Conservation (phyloP, 208 protist species). For the Blechomonas ayalai region DNA sequence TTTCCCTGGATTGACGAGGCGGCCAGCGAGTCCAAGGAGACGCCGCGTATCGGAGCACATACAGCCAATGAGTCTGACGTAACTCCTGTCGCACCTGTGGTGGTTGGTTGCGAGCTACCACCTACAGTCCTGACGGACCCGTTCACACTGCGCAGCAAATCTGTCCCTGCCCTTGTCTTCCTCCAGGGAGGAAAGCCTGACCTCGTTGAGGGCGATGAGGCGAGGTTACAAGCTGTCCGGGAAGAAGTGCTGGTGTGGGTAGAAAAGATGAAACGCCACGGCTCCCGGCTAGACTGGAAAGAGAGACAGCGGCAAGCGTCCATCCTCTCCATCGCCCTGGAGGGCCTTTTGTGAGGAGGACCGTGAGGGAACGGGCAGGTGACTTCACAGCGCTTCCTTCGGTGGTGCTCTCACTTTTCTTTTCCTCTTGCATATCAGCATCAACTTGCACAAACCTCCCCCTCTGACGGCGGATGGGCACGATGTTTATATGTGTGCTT, state of each 20-base stretch:
- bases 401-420: not conserved
- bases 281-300: slow-evolving; percentile 18
- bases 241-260: slow-evolving; percentile 47
- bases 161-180: slow-evolving; percentile 18
- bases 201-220: too few species aligned
- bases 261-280: slow-evolving; percentile 55
- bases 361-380: not conserved
- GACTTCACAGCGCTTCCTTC: not conserved
- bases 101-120: slow-evolving; percentile 34
- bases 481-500: not conserved
- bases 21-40: not conserved
- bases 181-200: not conserved
- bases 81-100: not conserved
- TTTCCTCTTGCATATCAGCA: not conserved
- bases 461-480: too few species aligned
- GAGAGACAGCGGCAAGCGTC: slow-evolving; percentile 47
- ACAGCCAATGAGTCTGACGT: not conserved
- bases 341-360: slow-evolving; percentile 13
- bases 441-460: not conserved
- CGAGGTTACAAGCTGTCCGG: not conserved
- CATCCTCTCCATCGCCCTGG: slow-evolving; percentile 33
- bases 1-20: slow-evolving; percentile 67
- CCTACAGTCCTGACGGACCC: slow-evolving; percentile 51
- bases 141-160: slow-evolving; percentile 30
- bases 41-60: not conserved